phyloP scores from a whole-genome alignment of 441 rosid genomes.

The Pelargonium fulgidum region DNA sequence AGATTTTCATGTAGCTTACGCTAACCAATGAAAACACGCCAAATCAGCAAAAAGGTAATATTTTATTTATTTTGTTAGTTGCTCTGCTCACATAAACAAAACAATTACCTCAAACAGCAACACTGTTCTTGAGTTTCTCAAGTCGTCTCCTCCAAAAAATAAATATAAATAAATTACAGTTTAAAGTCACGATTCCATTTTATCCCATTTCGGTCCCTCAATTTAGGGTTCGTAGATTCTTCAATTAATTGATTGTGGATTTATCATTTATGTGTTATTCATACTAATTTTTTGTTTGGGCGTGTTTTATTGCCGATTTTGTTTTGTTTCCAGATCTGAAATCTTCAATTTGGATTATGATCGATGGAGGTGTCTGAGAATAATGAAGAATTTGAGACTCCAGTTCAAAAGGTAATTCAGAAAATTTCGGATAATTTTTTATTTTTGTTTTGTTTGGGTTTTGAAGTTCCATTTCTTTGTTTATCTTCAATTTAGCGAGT shows the following conservation, averaged over 20 bases:
- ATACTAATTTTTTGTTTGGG: background rate
- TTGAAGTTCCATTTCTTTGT: background rate
- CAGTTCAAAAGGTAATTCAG: background rate
- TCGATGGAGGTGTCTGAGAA: conserved; percentile 1
- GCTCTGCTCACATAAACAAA: background rate
- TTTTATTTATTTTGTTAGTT: background rate
- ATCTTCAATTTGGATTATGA: conserved; percentile 7
- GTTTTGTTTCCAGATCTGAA: conserved; percentile 2
- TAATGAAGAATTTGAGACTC: background rate
- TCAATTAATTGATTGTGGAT: background rate
- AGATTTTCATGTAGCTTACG: too few relatives aligned
- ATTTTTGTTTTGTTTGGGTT: background rate
- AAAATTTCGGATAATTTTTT: background rate
- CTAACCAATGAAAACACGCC: conserved; percentile 7
- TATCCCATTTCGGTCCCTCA: background rate
- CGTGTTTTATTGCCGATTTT: background rate
- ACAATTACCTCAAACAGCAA: conserved; percentile 5
- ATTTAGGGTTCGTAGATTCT: conserved; percentile 6
- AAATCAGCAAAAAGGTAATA: background rate
- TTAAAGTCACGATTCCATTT: background rate
- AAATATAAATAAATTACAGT: background rate
- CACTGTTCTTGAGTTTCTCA: conserved; percentile 5
- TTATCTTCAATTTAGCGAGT: background rate
- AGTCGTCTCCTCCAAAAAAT: conserved; percentile 1
- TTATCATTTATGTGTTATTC: background rate